Conservation (phyloP, 1,139 yeast genomes). For the Zygoascus meyerae region DNA sequence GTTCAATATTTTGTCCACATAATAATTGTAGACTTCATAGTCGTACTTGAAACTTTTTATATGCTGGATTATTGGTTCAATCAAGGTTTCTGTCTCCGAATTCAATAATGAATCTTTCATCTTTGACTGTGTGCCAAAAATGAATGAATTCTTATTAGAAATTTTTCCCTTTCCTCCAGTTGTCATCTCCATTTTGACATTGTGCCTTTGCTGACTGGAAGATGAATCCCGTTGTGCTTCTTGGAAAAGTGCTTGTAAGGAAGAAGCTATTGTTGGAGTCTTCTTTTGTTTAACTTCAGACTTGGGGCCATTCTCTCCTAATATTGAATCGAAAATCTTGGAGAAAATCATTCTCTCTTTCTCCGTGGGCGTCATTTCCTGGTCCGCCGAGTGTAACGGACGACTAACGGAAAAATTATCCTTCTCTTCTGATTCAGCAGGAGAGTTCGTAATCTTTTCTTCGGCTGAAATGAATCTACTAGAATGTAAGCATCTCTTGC, state of each 20-base stretch:
- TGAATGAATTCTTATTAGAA: too few relatives aligned
- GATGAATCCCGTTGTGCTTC: conserved; percentile 8
- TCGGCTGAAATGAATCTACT: too few relatives aligned
- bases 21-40: conserved; percentile 26
- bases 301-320: conserved; percentile 15
- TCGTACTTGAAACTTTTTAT: conserved; percentile 27
- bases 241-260: conserved; percentile 25
- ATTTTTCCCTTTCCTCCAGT: conserved; percentile 20
- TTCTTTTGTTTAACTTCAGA: conserved; percentile 1
- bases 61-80: conserved; percentile 12
- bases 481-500: too few relatives aligned
- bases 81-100: too few relatives aligned
- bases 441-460: too few relatives aligned
- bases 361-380: conserved; percentile 19
- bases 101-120: too few relatives aligned
- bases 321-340: conserved; percentile 23
- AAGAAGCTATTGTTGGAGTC: conserved; percentile 11
- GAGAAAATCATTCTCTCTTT: conserved; percentile 25
- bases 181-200: conserved; percentile 20
- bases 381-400: conserved; percentile 6
- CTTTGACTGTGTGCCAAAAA: too few relatives aligned
- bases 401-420: conserved; percentile 6
- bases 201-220: conserved; percentile 8
- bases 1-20: conserved; percentile 18
- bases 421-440: neutral